Conservation (phyloP, 352 stramenopile genomes). For the Globisporangium carolinianum region DNA sequence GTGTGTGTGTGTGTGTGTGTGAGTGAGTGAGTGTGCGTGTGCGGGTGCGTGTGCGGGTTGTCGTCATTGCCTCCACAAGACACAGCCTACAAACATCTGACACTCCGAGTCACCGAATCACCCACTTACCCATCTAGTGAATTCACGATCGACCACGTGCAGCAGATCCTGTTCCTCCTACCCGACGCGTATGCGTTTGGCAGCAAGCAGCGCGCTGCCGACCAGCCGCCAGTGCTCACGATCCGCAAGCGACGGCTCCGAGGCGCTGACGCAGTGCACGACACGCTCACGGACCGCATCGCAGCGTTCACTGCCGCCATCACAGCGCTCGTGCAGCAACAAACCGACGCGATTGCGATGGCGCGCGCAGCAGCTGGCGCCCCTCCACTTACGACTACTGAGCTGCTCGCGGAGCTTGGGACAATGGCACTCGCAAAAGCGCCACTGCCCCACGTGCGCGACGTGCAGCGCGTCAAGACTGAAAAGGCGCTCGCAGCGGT, state of each 20-base stretch:
- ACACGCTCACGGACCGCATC: constrained; percentile 45
- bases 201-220: constrained; percentile 33
- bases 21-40: background rate
- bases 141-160: constrained; percentile 44
- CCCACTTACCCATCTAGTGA: constrained; percentile 12
- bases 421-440: constrained; percentile 27
- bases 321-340: constrained; percentile 25
- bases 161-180: constrained; percentile 49
- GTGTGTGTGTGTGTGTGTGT: background rate
- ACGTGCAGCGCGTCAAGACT: constrained; percentile 7
- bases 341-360: constrained; percentile 14
- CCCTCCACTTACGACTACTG: constrained; percentile 19
- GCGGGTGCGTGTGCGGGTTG: too few species aligned
- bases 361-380: background rate
- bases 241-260: constrained; percentile 41
- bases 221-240: constrained; percentile 37
- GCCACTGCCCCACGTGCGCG: constrained; percentile 21
- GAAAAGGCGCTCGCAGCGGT: constrained; percentile 11
- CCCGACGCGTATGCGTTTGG: constrained; percentile 41
- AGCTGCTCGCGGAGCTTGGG: constrained; percentile 26
- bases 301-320: constrained; percentile 26
- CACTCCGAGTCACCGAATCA: background rate
- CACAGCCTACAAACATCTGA: too few species aligned
- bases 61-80: too few species aligned
- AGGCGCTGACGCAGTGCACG: constrained; percentile 13